Base-by-base conservation (phyloP, 495 filamentous ascomycete genomes). In the Pyrenopolyporus hunteri region DNA sequence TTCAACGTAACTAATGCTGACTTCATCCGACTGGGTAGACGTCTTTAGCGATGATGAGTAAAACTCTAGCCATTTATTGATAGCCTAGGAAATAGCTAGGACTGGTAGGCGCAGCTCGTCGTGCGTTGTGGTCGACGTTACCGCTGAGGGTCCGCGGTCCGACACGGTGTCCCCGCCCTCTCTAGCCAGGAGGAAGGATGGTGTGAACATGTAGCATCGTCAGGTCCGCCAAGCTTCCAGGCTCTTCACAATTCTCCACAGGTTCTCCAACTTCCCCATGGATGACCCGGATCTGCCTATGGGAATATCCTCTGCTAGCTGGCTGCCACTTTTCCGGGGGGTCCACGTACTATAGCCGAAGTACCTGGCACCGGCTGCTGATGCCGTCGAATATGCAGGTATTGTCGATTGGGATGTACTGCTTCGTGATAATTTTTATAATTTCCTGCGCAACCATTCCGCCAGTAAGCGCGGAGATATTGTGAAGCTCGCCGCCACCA, bases 321-420 rank as follows among this genome's bases (percentile, higher is more conserved):
- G 40, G 47, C 44, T 59, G 48, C 52, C 45, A 54, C 39, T 49
- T 44, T 46, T 37, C 35, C 35, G n/a, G 39, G 35, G 33, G 57
- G 35, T 26, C 59, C 45, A 49, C 57, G 33, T 26, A 47, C 42
- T 68, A 82, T 65, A 82, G 62, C 56, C 74, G 74, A 62, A 91
- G 83, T 60, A 95, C 89, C 70, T 87, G 86, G 51, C 82, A 89
- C 73, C 85, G 87, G 74, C 92, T 95, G 54, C 72, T 77, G 17
- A 96, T 87, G 39, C 94, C 94, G 78, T 98, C 92, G 70, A 95
- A 97, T 50, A 98, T 79, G 71, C 91, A 93, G 7, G 89, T 93
- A 72, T 97, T 94, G 68, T 97, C 92, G 50, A 96, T 84, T 13
- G 94, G 94, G 9, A 96, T 83, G 78, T 99, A 99, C 80, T 99